Base-by-base conservation (phyloP, 345 rosid genomes). In the Murraya paniculata region DNA sequence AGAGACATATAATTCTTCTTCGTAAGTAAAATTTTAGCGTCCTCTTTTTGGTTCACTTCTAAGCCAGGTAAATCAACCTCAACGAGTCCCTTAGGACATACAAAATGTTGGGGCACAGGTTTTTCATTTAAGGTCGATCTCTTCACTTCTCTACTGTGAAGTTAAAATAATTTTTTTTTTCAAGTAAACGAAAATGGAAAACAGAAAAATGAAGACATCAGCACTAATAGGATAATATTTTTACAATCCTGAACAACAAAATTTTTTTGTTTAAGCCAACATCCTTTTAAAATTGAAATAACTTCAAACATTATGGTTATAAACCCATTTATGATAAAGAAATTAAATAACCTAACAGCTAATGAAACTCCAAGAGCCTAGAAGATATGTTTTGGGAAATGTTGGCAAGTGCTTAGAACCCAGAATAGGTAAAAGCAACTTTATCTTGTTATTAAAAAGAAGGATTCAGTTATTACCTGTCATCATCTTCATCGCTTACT, bases 391-490 rank as follows among this genome's bases (percentile, higher is more conserved):
- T 62, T 30, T 14, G 50, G 21, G 18, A 62, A 13, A n/a, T 31
- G 5, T 31, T 33, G 13, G 24, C 25, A 7, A 1, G 41, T 33
- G 68, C 31, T 28, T 33, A 41, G 36, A 25, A 25, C n/a, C 56
- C 18, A 2, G 7, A 41, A 45, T 6, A 56, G 21, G 68, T 31
- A n/a, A n/a, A 30, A 64, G 68, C 39, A 69, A 6, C 22, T 41
- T 68, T 39, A 41, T 25, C 31, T 24, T 35, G 59, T 11, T 7
- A 31, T 27, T 65, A 28, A 9, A 5, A 64, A 1, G n/a, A 45
- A 67, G 61, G 18, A 45, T 45, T 41, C 25, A 65, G 24, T 7
- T 67, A 11, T 66, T 65, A 88, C 91, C 88, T 86, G 31, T 82
- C 81, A 56, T 86, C 83, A 22, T 77, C 81, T 60, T 24, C 55